Conservation (phyloP, 345 rosid genomes). For the Populus nigra region DNA sequence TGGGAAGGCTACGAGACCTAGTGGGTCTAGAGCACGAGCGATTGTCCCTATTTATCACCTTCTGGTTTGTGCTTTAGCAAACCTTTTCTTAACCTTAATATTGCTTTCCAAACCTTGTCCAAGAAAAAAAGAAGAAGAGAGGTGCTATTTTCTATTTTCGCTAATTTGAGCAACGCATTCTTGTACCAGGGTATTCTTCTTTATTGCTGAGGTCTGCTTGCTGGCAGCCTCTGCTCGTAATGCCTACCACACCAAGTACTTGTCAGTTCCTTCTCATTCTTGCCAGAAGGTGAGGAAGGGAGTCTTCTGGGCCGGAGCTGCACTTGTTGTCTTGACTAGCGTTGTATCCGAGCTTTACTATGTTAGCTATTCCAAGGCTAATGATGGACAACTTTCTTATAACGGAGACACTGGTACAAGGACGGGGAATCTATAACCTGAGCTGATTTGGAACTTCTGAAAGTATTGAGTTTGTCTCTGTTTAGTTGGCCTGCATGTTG, state of each 20-base stretch:
- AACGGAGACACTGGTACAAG: slow-evolving; percentile 58
- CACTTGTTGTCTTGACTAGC: slow-evolving; percentile 69
- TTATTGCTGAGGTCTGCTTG: slow-evolving; percentile 80
- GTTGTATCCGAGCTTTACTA: slow-evolving; percentile 74
- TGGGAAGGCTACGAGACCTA: slow-evolving; percentile 73
- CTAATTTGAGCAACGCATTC: neutral
- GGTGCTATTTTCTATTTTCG: neutral
- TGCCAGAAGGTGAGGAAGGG: slow-evolving; percentile 73
- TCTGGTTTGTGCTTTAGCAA: slow-evolving; percentile 52
- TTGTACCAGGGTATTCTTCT: slow-evolving; percentile 71
- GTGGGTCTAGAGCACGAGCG: slow-evolving; percentile 74
- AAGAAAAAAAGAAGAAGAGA: neutral
- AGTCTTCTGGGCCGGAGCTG: slow-evolving; percentile 87
- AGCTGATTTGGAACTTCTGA: neutral
- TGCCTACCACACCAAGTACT: slow-evolving; percentile 80
- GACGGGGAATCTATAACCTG: slow-evolving; percentile 63
- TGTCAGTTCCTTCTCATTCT: slow-evolving; percentile 32
- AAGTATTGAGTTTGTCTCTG: slow-evolving; percentile 1
- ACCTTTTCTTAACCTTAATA: neutral
- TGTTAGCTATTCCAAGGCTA: slow-evolving; percentile 61
- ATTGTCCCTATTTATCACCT: slow-evolving; percentile 64
- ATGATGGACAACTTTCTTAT: slow-evolving; percentile 31
- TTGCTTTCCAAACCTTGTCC: neutral
- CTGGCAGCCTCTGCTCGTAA: slow-evolving; percentile 79
- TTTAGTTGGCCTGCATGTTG: slow-evolving; percentile 10